phyloP scores from a whole-genome alignment of 148 eudicot genomes.

The Amaranthus palmeri region DNA sequence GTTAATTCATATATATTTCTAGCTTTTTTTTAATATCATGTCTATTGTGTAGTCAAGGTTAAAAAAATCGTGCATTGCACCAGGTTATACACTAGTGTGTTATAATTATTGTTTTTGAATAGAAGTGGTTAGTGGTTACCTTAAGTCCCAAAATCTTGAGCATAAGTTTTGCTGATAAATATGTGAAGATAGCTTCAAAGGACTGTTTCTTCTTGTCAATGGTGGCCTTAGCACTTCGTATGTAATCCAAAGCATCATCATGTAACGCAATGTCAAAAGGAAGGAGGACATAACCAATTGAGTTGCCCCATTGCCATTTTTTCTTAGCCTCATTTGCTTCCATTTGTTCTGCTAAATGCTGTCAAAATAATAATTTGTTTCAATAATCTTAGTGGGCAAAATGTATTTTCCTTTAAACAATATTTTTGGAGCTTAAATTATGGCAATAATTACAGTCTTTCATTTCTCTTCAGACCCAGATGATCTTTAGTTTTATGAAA shows the following conservation, averaged over 20 bases:
- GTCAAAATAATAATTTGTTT: neutral
- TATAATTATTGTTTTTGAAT: no score
- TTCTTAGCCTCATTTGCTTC: slow-evolving; percentile 27
- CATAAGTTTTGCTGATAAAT: slow-evolving; percentile 11
- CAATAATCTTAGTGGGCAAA: neutral
- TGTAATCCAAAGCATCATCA: slow-evolving; percentile 50
- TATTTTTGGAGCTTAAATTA: neutral
- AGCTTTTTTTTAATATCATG: no score
- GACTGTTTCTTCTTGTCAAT: slow-evolving; percentile 60
- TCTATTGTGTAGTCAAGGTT: no score
- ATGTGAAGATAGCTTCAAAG: slow-evolving; percentile 41
- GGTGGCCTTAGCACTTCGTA: slow-evolving; percentile 47
- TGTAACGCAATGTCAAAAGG: slow-evolving; percentile 43
- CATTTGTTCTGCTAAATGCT: slow-evolving; percentile 60
- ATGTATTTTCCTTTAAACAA: no score
- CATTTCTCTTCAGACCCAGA: no score
- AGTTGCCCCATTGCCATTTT: slow-evolving; percentile 52
- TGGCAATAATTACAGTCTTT: no score
- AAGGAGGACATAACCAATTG: slow-evolving; percentile 44
- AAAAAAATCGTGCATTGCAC: no score
- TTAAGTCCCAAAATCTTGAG: slow-evolving; percentile 36
- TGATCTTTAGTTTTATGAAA: no score
- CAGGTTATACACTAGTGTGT: neutral
- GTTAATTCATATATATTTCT: no score
- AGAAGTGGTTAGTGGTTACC: no score